Evolutionary conservation across 2,329 filamentous ascomycete genomes (phyloP), one percentile per base, ranked within the genome.

Genomic region (Sarocladium brachiariae): DNA sequence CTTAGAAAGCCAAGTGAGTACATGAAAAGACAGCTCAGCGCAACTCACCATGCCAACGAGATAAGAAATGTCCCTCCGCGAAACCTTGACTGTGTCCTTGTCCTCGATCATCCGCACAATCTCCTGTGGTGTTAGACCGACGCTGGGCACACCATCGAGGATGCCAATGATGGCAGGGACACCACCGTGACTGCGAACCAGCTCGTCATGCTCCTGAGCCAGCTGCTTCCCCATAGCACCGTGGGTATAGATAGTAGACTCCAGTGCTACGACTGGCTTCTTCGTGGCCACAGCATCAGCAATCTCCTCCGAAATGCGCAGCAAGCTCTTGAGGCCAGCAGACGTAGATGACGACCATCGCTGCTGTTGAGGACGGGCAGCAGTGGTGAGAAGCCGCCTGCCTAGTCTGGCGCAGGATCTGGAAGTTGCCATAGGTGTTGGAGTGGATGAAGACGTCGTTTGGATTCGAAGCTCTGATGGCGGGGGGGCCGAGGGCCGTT

Each of bases 201-300:
- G 76, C 11, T 84, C 82, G 62, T 96, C 89, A 53, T 97, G 80
- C 66, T 97, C 89, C 49, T 95, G 77, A 43, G 85, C 78, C 18
- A 81, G 70, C 41, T 78, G 75, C 30, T 82, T 79, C n/a, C 89
- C 88, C 13, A 99, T 75, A 19, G 86, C 83, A 35, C 90, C 91
- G 69, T 99, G 93, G 1, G 93, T 99, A 68, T 99, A 97, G 59
- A 99, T 97, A 4, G 93, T 96, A 2, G 89, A 90, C 68, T 99
- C 93, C 4, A 99, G 77, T 14, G 92, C 93, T 10, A 99, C 91
- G 3, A 99, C 84, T 1, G 93, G 92, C 60, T 82, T 84, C 51
- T 84, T 83, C 11, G 81, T 78, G 37, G 80, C 74, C 45, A 96
- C 67, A 34, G 91, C 92, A 63, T 89, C 82, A 49, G 76, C 73